These are phyloP conservation scores for Cardiospermum halicacabum DNA, from an alignment of 345 rosid species.

Conservation along the genomic window DNA sequence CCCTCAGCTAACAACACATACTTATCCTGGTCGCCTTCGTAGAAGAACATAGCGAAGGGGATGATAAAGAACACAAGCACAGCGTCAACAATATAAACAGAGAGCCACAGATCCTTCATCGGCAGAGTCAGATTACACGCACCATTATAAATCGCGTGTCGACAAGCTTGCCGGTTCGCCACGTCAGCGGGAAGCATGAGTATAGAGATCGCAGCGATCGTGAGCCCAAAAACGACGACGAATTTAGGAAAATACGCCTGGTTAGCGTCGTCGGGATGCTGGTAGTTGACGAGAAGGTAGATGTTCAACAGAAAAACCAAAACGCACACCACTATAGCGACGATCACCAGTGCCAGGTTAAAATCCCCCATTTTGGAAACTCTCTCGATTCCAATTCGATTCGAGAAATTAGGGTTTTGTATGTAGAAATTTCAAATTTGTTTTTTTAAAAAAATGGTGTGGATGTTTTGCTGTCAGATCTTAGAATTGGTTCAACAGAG, in stretches of 20 bases:
- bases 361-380: conserved; percentile 81
- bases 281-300: conserved; percentile 94
- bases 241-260: conserved; percentile 98
- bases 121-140: conserved; percentile 91
- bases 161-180: conserved; percentile 98
- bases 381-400: conserved; percentile 28
- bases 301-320: conserved; percentile 84
- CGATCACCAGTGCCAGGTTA: conserved; percentile 97
- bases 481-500: conserved; percentile 6
- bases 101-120: conserved; percentile 98
- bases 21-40: conserved; percentile 99
- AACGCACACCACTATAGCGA: conserved; percentile 85
- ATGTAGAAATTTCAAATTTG: conserved; percentile 2
- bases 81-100: conserved; percentile 75
- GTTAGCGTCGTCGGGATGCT: conserved; percentile 97
- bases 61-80: conserved; percentile 89
- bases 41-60: conserved; percentile 97
- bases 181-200: conserved; percentile 99
- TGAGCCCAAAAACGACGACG: conserved; percentile 91
- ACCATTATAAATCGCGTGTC: conserved; percentile 85
- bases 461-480: neutral
- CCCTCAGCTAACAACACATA: conserved; percentile 31
- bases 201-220: conserved; percentile 81
- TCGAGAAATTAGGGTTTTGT: conserved; percentile 29
- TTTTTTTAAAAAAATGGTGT: neutral